Base-by-base conservation (phyloP, 768 basidiomycete genomes). In the Agaricus bisporus region DNA sequence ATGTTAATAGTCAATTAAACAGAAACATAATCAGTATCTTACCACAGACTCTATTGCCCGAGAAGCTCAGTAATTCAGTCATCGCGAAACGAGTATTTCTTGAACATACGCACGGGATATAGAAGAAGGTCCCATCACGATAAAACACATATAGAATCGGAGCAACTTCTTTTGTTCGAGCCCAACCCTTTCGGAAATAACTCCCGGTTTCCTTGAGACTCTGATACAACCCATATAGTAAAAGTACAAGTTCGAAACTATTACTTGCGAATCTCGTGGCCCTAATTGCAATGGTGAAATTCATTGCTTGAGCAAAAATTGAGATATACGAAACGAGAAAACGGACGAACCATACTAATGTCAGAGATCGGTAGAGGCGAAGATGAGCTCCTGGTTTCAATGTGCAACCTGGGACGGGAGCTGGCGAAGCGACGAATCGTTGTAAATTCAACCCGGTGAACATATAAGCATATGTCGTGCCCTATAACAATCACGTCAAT, bases 71-170 rank as follows among this genome's bases (percentile, higher is more conserved):
- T n/a, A n/a, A n/a, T n/a, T 29, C 6, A 25, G 38, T 15, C 14
- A 39, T 17, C 11, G n/a, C 10, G 12, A 12, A 17, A 38, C 5
- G 6, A 14, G 12, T 38, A 17, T 5, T 1, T 20, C 29, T 35
- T 12, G 28, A 18, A 10, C 5, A 14, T 17, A 47, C 52, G 11
- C 28, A 53, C 52, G 52, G 52, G 14, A 47, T 38, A 15, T 47
- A 53, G 14, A 53, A 53, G 17, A 53, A 29, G 1, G 52, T 52
- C 15, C 52, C 52, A 35, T 53, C 52, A 20, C 52, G n/a, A 37
- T 53, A 53, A 41, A 53, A 53, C 9, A 53, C 52, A 18, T 53
- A 53, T 9, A 53, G 26, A 5, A 47, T 28, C 6, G 52, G 52
- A 6, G 52, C 45, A 6, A 47, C 22, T 10, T 45, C 36, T 17